These are phyloP conservation scores for Abrus pulchellus DNA, from an alignment of 306 rosid genomes.

Conservation along the genomic window DNA sequence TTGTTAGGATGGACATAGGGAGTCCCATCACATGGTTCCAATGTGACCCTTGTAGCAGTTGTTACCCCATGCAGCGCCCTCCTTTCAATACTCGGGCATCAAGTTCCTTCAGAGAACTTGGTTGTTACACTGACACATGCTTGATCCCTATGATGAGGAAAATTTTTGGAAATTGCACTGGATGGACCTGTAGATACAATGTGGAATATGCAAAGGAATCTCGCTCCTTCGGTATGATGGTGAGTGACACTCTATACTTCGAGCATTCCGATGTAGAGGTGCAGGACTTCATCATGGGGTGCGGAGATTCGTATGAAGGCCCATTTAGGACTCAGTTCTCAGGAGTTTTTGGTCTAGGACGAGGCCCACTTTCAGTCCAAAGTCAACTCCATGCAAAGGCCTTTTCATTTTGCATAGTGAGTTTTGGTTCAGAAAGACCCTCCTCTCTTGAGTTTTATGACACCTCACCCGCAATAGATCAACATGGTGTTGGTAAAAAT, in stretches of 20 bases:
- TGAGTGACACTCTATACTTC: conserved; percentile 33
- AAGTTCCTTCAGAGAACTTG: conserved; percentile 38
- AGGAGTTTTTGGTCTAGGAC: conserved; percentile 54
- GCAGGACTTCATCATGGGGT: conserved; percentile 47
- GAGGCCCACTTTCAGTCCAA: conserved; percentile 56
- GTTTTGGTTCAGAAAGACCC: conserved; percentile 24
- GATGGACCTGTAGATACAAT: conserved; percentile 41
- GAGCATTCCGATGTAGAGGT: conserved; percentile 30
- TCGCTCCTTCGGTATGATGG: conserved; percentile 47
- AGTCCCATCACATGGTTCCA: conserved; percentile 56
- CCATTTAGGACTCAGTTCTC: conserved; percentile 41
- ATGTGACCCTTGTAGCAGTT: conserved; percentile 49
- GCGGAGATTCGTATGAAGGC: conserved; percentile 50
- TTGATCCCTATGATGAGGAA: conserved; percentile 44
- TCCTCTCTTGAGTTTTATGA: conserved; percentile 47
- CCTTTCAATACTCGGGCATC: conserved; percentile 41
- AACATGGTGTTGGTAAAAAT: neutral
- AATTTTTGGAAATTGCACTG: conserved; percentile 36
- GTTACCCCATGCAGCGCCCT: conserved; percentile 50
- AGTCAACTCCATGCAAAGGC: conserved; percentile 55
- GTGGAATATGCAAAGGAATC: conserved; percentile 17
- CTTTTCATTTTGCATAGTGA: conserved; percentile 46
- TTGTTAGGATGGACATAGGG: conserved; percentile 41
- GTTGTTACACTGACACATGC: conserved; percentile 48
- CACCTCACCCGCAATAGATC: neutral